Evolutionary conservation across 2,329 filamentous ascomycete species (phyloP).

Genomic region (Aspergillus aculeatus): DNA sequence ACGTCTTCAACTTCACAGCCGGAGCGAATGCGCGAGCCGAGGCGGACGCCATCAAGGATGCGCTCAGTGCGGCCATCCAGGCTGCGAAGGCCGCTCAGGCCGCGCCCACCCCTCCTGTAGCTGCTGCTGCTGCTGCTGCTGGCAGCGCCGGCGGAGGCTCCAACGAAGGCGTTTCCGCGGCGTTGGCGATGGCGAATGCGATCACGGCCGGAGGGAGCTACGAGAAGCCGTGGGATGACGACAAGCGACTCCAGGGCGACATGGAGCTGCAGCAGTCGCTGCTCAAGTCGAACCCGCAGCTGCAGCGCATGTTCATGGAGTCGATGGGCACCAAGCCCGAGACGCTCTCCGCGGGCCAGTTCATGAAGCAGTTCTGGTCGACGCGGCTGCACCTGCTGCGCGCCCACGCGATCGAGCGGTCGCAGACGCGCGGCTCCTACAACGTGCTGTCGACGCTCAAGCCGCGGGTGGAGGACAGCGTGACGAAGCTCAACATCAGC

Average conservation of each 20-base stretch:
- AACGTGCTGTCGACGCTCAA: slow-evolving; percentile 92
- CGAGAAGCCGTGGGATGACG: slow-evolving; percentile 72
- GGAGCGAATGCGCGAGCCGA: slow-evolving; percentile 71
- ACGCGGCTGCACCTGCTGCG: slow-evolving; percentile 81
- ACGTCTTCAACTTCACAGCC: slow-evolving; percentile 89
- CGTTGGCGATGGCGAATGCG: slow-evolving; percentile 76
- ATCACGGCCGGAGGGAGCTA: slow-evolving; percentile 50
- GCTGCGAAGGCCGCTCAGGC: slow-evolving; percentile 58
- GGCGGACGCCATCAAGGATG: slow-evolving; percentile 80
- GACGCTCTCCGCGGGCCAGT: slow-evolving; percentile 73
- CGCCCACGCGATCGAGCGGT: slow-evolving; percentile 83
- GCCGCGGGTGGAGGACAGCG: slow-evolving; percentile 70
- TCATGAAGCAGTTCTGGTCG: slow-evolving; percentile 93
- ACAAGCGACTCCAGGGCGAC: slow-evolving; percentile 72
- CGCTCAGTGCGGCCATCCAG: slow-evolving; percentile 74
- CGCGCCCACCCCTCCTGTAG: slow-evolving; percentile 34
- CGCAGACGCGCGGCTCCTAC: slow-evolving; percentile 84
- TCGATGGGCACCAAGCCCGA: slow-evolving; percentile 80
- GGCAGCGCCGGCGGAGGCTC: slow-evolving; percentile 34
- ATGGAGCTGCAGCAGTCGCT: slow-evolving; percentile 83
- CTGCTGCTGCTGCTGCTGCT: slow-evolving; percentile 11
- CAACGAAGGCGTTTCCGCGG: slow-evolving; percentile 56
- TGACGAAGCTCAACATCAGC: slow-evolving; percentile 77
- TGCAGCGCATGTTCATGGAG: slow-evolving; percentile 85
- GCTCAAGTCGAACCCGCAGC: slow-evolving; percentile 71